Evolutionary conservation across 2,329 filamentous ascomycete genomes (phyloP).

Genomic region (Spiromastix sp.): DNA sequence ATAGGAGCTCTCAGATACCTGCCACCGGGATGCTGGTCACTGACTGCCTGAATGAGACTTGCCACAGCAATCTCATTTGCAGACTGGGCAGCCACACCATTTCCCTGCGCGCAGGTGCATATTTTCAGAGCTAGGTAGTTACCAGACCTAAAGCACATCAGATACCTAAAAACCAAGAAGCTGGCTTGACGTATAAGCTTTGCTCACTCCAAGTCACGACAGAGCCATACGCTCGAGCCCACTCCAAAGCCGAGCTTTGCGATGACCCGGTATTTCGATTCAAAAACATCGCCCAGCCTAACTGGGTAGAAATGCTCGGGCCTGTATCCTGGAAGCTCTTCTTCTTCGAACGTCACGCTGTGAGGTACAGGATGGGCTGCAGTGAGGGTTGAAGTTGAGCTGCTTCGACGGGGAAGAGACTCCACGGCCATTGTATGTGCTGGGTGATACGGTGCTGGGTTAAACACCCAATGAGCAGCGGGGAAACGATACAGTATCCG

Average conservation of each 20-base stretch:
- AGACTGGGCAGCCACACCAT: conserved; percentile 1
- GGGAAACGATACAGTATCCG: not conserved
- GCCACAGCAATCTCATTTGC: not conserved
- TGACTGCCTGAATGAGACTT: not conserved
- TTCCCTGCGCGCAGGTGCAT: not conserved
- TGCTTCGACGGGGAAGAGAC: not conserved
- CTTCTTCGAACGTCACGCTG: conserved; percentile 1
- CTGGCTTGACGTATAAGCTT: not conserved
- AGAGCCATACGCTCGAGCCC: conserved; percentile 20
- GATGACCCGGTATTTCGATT: conserved; percentile 1
- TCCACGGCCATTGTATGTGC: not conserved
- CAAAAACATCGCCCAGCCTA: conserved; percentile 1
- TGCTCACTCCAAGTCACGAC: conserved; percentile 8
- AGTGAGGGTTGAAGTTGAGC: not conserved
- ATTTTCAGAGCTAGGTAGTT: not conserved
- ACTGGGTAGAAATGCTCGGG: conserved; percentile 1
- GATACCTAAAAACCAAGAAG: not conserved
- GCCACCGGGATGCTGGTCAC: not conserved
- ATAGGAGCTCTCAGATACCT: not conserved
- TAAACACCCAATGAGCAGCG: not conserved
- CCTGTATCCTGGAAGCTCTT: not conserved
- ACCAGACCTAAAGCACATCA: not conserved
- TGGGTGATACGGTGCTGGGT: not conserved
- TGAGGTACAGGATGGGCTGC: not conserved
- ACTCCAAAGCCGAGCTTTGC: conserved; percentile 1